Evolutionary conservation across 805 yeast genomes (phyloP), one percentile per base, ranked within the genome.

Genomic region (Candida pseudofarinosa): DNA sequence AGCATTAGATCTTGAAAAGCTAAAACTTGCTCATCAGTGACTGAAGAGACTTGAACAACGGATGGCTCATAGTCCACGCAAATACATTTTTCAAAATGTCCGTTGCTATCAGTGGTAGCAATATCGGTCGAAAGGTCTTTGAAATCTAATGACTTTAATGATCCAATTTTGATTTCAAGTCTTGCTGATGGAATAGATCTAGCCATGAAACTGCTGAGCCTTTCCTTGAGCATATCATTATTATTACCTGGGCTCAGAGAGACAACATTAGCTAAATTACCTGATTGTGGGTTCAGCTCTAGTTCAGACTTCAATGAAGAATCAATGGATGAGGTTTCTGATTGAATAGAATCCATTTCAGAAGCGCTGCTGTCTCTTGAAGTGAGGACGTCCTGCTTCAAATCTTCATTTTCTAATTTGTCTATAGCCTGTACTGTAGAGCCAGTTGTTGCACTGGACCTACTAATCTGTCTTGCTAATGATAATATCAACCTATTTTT

Each of bases 151-250:
- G 60, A 54, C 7, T 63, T 65, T 3, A 69, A 68, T 0, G 87
- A 73, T 3, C 85, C 84, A 6, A 87, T 61, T 1, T 75, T 73
- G 13, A 88, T 64, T 0, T 65, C 63, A 4, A 85, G 46, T 19
- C 76, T 77, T 0, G 83, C 73, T 42, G 71, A 71, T 1, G 88
- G 76, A 8, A 89, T 69, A 3, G 83, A 76, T 39, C 83, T 72
- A 1, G 89, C 82, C 39, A 88, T 73, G 46, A 90, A 85, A 3
- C 83, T 81, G 8, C 81, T 73, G 44, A 89, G 68, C 46, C 97
- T 67, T 36, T 80, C 81, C 47, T 74, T 77, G 31, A 89, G 66
- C 0, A 73, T 62, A 6, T 69, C 76, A 42, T 81, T 86, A 18
- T 13, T 44, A 48, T 30, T 46, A 18, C 17, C 28, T 28, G 35